A percentile compares a stretch with the other conserved stretches of the same genome.
Conservation (phyloP, 345 rosid genomes). For the Brassica juncea region DNA sequence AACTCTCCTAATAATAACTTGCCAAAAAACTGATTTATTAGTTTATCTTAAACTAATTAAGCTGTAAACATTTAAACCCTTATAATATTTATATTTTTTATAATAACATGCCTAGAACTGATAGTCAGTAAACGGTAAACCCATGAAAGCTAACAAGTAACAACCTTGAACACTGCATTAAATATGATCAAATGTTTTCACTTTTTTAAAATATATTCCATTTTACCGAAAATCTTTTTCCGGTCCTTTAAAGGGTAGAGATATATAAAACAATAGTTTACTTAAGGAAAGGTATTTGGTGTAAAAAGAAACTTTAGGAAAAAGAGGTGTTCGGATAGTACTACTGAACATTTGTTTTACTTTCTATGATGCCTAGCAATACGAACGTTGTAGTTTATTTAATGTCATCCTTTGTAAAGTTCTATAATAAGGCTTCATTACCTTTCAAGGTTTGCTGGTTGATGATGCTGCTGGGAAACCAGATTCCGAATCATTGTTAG, state of each 20-base stretch:
- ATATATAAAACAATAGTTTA: background rate
- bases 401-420: background rate
- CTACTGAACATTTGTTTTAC: background rate
- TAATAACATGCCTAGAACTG: background rate
- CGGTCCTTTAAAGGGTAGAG: background rate
- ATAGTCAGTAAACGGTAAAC: background rate
- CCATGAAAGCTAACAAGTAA: background rate
- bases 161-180: background rate
- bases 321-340: background rate
- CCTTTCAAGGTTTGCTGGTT: slow-evolving; percentile 28
- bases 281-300: background rate
- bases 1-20: background rate
- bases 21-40: background rate
- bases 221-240: background rate
- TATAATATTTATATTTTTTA: background rate
- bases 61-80: background rate
- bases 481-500: slow-evolving; percentile 30
- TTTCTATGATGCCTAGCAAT: background rate
- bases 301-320: background rate
- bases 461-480: slow-evolving; percentile 27
- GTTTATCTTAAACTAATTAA: background rate
- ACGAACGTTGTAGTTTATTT: background rate
- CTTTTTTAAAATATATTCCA: background rate
- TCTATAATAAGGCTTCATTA: background rate
- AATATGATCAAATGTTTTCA: background rate